Evolutionary conservation across 129 eudicot genomes (phyloP).

Genomic region (Tagetes patula): DNA sequence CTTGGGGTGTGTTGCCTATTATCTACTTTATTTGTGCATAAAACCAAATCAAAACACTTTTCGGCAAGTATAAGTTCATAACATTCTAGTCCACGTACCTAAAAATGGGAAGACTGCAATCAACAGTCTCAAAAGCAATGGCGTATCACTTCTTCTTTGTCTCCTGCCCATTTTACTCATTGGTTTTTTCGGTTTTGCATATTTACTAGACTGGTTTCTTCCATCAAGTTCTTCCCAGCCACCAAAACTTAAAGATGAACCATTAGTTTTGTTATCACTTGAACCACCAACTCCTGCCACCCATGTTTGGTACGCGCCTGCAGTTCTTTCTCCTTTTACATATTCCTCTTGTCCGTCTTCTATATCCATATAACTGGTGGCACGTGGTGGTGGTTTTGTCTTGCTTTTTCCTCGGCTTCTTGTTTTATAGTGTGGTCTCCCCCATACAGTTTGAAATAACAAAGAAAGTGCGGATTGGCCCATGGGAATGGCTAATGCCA

Average conservation of each 20-base stretch:
- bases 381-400: conserved; percentile 30
- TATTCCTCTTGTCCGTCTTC: conserved; percentile 16
- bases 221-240: conserved; percentile 89
- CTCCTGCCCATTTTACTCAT: conserved; percentile 39
- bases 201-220: conserved; percentile 15
- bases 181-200: conserved; percentile 17
- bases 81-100: conserved; percentile 49
- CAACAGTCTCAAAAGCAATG: conserved; percentile 60
- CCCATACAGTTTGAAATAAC: conserved; percentile 49
- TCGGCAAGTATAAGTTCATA: too few species aligned
- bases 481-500: conserved; percentile 76
- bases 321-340: not conserved
- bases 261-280: not conserved
- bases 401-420: conserved; percentile 35
- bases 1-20: too few species aligned
- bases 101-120: conserved; percentile 72
- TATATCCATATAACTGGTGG: conserved; percentile 28
- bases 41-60: too few species aligned
- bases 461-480: conserved; percentile 52
- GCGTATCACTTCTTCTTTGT: conserved; percentile 39
- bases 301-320: conserved; percentile 52
- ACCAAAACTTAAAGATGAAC: conserved; percentile 45
- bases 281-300: conserved; percentile 40
- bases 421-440: conserved; percentile 24
- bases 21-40: too few species aligned